These are phyloP conservation scores for Ustilago lituana DNA, from an alignment of 1,284 basidiomycete genomes.

Conservation along the genomic window DNA sequence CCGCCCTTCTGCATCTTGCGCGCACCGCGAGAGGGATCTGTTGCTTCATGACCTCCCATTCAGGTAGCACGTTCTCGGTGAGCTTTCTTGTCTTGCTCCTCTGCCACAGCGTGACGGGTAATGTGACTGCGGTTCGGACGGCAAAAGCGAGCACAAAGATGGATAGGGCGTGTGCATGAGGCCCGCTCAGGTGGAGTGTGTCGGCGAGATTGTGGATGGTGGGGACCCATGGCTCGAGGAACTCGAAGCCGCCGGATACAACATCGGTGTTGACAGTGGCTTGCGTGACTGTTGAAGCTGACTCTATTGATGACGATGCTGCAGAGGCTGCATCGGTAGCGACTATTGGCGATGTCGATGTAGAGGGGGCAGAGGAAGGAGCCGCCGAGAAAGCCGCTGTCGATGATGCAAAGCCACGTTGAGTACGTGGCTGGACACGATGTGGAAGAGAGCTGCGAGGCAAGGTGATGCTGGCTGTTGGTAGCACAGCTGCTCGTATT, in stretches of 20 bases:
- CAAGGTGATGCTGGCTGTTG: constrained; percentile 1
- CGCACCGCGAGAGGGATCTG: constrained; percentile 68
- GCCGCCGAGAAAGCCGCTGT: background rate
- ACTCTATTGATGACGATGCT: background rate
- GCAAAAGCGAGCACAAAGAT: constrained; percentile 79
- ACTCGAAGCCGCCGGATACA: constrained; percentile 36
- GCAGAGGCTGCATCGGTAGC: background rate
- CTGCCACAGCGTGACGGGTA: constrained; percentile 85
- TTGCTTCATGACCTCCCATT: constrained; percentile 73
- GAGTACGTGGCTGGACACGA: background rate
- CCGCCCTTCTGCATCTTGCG: constrained; percentile 71
- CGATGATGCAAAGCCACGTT: constrained; percentile 28
- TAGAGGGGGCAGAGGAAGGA: too few species aligned
- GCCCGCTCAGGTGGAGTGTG: constrained; percentile 41
- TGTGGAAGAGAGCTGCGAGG: background rate
- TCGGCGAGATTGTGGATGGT: constrained; percentile 46
- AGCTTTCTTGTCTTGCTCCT: constrained; percentile 74
- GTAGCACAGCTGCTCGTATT: constrained; percentile 9
- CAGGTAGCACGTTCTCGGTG: constrained; percentile 77
- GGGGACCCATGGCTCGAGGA: constrained; percentile 45
- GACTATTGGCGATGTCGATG: constrained; percentile 6
- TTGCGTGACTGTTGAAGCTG: constrained; percentile 8
- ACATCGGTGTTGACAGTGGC: constrained; percentile 7
- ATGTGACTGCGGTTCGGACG: constrained; percentile 74
- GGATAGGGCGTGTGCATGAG: constrained; percentile 71